Conservation (phyloP, 2,329 filamentous ascomycete genomes). For the Neurospora sp. region DNA sequence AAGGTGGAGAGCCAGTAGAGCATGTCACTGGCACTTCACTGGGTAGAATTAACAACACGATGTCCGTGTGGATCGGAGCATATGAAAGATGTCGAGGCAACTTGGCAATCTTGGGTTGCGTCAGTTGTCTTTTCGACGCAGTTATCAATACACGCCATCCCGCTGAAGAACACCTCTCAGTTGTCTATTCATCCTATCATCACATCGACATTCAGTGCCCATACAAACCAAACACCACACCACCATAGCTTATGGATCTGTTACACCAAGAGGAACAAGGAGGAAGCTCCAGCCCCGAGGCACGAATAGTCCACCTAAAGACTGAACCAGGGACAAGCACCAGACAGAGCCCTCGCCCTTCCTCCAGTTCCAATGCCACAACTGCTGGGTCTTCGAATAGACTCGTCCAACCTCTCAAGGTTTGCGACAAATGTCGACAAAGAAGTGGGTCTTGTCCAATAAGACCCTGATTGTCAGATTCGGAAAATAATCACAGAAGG, state of each 20-base stretch:
- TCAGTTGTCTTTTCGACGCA: neutral
- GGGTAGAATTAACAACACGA: neutral
- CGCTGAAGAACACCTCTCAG: neutral
- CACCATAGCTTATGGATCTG: neutral
- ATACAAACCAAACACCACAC: neutral
- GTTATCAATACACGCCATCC: neutral
- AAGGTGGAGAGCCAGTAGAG: neutral
- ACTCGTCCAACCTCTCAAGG: conserved; percentile 17
- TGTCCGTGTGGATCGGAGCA: neutral
- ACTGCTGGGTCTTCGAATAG: neutral
- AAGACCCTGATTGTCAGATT: no score
- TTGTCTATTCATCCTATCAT: neutral
- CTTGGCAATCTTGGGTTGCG: neutral
- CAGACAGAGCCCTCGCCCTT: neutral
- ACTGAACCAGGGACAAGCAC: neutral
- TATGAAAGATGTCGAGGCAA: neutral
- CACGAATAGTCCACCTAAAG: neutral
- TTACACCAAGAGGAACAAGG: neutral
- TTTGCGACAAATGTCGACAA: conserved; percentile 36
- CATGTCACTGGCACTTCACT: neutral
- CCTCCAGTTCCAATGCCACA: neutral
- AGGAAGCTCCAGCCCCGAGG: neutral
- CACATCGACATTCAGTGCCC: neutral
- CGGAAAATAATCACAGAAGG: conserved; percentile 9
- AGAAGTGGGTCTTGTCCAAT: conserved; percentile 31